Base-by-base conservation (phyloP, 2,329 filamentous ascomycete genomes). In the Botrytis fragariae region DNA sequence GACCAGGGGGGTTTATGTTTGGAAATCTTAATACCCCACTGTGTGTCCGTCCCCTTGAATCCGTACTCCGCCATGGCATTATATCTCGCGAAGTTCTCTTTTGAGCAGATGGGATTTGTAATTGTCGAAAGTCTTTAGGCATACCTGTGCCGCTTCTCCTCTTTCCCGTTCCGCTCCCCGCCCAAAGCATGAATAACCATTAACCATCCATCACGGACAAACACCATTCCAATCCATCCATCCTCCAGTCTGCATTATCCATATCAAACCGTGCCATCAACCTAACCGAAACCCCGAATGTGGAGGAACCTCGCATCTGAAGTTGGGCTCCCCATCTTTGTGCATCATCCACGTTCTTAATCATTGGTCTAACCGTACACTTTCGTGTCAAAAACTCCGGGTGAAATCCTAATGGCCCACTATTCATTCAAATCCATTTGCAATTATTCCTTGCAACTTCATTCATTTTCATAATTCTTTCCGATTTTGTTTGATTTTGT, bases 381-480 rank as follows among this genome's bases (percentile, higher is more conserved):
- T 54, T 37, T 32, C 39, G 51, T 72, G 71, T 68, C 62, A 72
- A 68, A 72, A 59, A 44, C 37, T 51, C 69, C 69, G 63, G 63
- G 62, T 72, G 62, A 48, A 57, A 61, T 72, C 51, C 62, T 39
- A 18, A 69, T 32, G 71, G 63, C 37, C 71, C 63, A 69, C 48
- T 59, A 45, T 68, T 60, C 39, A 54, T 44, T n/a, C 29, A 37
- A 57, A 37, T 51, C 39, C 16, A 54, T 60, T 54, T 72, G 60
- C 37, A 64, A 48, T 45, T 42, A 32, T 61, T 45, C 51, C 39
- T 57, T 60, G 62, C 62, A 72, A 32, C 32, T 39, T 29, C 1
- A 37, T 57, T 57, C 22, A 71, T 45, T 65, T 67, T 25, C 42
- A 59, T 6, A 67, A 37, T 44, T 20, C 35, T 72, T 35, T 59